These are phyloP conservation scores for Colletotrichum phormii DNA, from an alignment of 2,329 filamentous ascomycete genomes.

Conservation along the genomic window DNA sequence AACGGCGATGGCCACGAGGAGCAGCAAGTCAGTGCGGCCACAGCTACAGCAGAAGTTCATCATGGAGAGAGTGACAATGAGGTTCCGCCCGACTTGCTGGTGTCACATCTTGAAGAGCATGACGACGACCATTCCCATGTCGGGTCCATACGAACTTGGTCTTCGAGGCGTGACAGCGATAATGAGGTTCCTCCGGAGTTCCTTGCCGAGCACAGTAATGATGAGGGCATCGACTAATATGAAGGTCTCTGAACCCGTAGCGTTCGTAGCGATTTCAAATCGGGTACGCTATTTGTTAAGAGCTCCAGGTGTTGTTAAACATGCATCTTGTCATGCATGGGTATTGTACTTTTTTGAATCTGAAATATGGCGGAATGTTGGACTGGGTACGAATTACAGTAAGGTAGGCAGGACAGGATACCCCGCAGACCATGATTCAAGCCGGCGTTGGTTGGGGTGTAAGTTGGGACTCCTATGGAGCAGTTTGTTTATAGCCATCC, in stretches of 20 bases:
- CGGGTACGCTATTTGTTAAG: not conserved
- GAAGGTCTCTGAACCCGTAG: not conserved
- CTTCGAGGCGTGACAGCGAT: constrained; percentile 50
- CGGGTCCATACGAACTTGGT: constrained; percentile 6
- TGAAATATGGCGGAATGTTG: not conserved
- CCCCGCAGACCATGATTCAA: constrained; percentile 18
- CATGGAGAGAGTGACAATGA: constrained; percentile 53
- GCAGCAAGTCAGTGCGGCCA: not conserved
- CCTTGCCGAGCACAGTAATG: constrained; percentile 55
- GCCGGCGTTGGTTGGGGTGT: constrained; percentile 16
- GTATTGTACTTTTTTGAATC: not conserved
- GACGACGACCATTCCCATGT: constrained; percentile 40
- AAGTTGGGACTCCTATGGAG: not conserved
- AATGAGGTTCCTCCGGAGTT: constrained; percentile 66
- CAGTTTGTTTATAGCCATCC: not conserved
- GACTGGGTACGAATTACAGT: not conserved
- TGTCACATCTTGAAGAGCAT: constrained; percentile 46
- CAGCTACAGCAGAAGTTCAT: not conserved
- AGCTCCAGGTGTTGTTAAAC: not conserved
- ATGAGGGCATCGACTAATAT: constrained; percentile 14
- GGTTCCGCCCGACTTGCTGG: constrained; percentile 55
- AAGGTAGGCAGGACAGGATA: constrained; percentile 21
- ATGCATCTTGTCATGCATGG: not conserved
- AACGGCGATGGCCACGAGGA: constrained; percentile 27
- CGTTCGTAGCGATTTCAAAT: not conserved